A percentile compares a stretch with the other conserved stretches of the same genome.
These are phyloP conservation scores for Leccinum disarticulatum DNA, from an alignment of 768 basidiomycete species.

Conservation along the genomic window DNA sequence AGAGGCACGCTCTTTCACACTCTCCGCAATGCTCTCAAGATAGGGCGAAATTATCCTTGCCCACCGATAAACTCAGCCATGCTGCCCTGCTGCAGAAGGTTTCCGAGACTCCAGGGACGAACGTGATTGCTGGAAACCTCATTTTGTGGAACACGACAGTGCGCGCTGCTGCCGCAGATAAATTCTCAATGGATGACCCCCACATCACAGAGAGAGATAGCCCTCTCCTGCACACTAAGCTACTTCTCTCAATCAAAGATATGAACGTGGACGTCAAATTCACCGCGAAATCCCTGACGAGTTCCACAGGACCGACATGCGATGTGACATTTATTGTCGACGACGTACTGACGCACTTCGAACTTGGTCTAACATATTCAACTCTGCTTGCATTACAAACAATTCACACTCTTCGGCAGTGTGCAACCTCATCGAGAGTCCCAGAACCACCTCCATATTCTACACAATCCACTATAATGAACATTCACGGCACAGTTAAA, in stretches of 20 bases:
- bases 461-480: conserved; percentile 18
- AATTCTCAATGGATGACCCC: conserved; percentile 67
- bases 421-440: conserved; percentile 16
- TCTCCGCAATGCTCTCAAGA: conserved; percentile 39
- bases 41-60: conserved; percentile 55
- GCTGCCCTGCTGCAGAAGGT: conserved; percentile 42
- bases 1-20: conserved; percentile 15
- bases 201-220: conserved; percentile 55
- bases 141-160: conserved; percentile 48
- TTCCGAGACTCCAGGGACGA: conserved; percentile 33
- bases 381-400: conserved; percentile 60
- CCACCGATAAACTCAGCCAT: conserved; percentile 49
- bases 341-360: conserved; percentile 50
- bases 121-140: conserved; percentile 44
- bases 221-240: conserved; percentile 37
- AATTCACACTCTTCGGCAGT: conserved; percentile 39
- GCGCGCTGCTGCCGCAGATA: conserved; percentile 65
- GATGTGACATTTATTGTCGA: conserved; percentile 52
- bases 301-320: conserved; percentile 28
- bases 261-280: conserved; percentile 30
- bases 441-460: conserved; percentile 20
- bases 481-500: conserved; percentile 37
- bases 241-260: conserved; percentile 44
- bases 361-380: conserved; percentile 70
- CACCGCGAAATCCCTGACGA: conserved; percentile 6